These are phyloP conservation scores for Boletales sp. DNA, from an alignment of 768 basidiomycete genomes.

Conservation along the genomic window DNA sequence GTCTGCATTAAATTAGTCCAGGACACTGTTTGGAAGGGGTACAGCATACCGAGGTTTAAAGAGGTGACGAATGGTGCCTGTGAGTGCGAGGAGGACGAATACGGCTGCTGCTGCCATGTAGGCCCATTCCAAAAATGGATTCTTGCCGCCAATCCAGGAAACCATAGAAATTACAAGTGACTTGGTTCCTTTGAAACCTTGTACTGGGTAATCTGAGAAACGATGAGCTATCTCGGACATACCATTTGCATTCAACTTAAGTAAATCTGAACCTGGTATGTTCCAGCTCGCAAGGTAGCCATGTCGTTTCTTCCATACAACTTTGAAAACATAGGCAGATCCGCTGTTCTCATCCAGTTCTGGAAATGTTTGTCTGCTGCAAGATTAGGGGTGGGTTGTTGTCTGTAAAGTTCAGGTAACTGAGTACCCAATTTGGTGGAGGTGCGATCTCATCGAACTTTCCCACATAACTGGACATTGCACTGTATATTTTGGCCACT, in stretches of 20 bases:
- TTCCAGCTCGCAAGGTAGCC: conserved; percentile 64
- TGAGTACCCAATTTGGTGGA: conserved; percentile 85
- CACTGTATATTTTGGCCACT: conserved; percentile 85
- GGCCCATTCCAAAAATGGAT: conserved; percentile 98
- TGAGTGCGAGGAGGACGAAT: conserved; percentile 83
- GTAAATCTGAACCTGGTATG: conserved; percentile 70
- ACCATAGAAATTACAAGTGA: conserved; percentile 96
- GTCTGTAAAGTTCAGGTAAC: conserved; percentile 71
- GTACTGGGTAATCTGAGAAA: conserved; percentile 85
- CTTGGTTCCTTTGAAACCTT: conserved; percentile 90
- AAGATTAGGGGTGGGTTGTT: conserved; percentile 70
- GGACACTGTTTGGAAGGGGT: not conserved
- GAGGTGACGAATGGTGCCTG: conserved; percentile 88
- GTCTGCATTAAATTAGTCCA: conserved; percentile 41
- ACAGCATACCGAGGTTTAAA: conserved; percentile 79
- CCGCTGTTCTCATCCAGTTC: conserved; percentile 99
- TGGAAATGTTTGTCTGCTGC: conserved; percentile 87
- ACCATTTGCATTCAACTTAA: conserved; percentile 53
- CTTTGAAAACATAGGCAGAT: conserved; percentile 95
- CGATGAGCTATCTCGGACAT: conserved; percentile 5
- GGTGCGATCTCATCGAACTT: conserved; percentile 68
- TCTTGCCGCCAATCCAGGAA: conserved; percentile 98
- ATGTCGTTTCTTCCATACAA: conserved; percentile 89
- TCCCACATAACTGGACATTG: conserved; percentile 48
- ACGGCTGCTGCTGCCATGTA: conserved; percentile 88